Percentiles rank a stretch among this genome's conserved stretches.
These are phyloP conservation scores for Skeletonema marinoi DNA, from an alignment of 108 stramenopile genomes.

Conservation along the genomic window DNA sequence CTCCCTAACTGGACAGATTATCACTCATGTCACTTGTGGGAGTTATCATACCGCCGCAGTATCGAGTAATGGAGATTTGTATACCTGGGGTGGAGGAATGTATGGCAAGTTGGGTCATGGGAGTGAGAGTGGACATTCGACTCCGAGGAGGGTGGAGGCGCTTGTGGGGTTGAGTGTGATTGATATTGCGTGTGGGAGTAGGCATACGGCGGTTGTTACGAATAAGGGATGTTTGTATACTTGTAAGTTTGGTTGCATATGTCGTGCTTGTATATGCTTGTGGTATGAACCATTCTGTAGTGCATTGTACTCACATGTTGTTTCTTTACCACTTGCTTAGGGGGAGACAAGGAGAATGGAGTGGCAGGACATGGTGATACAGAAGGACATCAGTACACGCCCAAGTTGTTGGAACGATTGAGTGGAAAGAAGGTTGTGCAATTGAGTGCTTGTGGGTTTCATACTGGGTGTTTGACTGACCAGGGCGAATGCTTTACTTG, in stretches of 20 bases:
- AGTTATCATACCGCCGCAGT: constrained; percentile 95
- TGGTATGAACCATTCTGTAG: neutral
- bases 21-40: constrained; percentile 91
- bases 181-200: constrained; percentile 92
- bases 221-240: constrained; percentile 81
- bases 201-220: constrained; percentile 91
- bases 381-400: constrained; percentile 94
- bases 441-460: constrained; percentile 94
- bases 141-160: constrained; percentile 87
- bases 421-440: constrained; percentile 85
- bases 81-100: constrained; percentile 95
- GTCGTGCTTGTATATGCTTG: no score
- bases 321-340: constrained; percentile 43
- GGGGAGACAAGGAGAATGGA: constrained; percentile 93
- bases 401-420: constrained; percentile 82
- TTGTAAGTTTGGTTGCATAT: constrained; percentile 20
- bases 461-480: constrained; percentile 91
- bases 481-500: constrained; percentile 84
- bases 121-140: constrained; percentile 90
- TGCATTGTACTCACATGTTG: constrained; percentile 15
- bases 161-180: constrained; percentile 76
- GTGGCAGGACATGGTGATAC: constrained; percentile 94
- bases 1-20: constrained; percentile 77
- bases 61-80: constrained; percentile 88
- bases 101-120: constrained; percentile 97